These are phyloP conservation scores for Cicer arietinum DNA, from an alignment of 306 rosid species.

Conservation along the genomic window DNA sequence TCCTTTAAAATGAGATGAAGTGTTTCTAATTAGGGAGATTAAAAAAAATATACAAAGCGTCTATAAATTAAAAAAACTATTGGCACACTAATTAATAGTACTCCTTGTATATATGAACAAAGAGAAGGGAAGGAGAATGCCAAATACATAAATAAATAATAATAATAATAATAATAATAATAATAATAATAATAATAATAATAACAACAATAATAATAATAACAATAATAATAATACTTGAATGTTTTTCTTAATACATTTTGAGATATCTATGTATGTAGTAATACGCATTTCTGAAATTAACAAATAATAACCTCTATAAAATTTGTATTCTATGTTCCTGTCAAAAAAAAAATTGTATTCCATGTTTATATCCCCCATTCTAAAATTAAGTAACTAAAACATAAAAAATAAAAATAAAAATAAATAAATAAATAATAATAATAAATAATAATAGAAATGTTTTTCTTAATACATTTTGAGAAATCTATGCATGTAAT, in stretches of 20 bases:
- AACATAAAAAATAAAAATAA: no score
- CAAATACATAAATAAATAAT: conserved; percentile 15
- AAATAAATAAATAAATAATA: no score
- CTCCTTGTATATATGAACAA: conserved; percentile 4
- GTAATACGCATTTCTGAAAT: conserved; percentile 10
- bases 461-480: not conserved
- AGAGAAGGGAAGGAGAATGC: conserved; percentile 25
- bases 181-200: not conserved
- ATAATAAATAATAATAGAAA: no score
- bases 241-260: conserved; percentile 3
- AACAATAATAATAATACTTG: not conserved
- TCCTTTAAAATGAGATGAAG: conserved; percentile 29
- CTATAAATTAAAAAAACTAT: not conserved
- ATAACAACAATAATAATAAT: no score
- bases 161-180: not conserved
- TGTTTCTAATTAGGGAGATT: conserved; percentile 3
- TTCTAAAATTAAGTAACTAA: no score
- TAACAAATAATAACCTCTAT: conserved; percentile 12
- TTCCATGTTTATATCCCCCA: conserved; percentile 13
- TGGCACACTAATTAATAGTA: not conserved
- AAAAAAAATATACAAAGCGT: conserved; percentile 8
- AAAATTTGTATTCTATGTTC: not conserved
- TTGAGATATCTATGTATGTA: not conserved
- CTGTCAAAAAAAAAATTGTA: no score
- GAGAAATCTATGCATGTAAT: conserved; percentile 8